A percentile compares a stretch with the other conserved stretches of the same genome.
These are phyloP conservation scores for Pyricularia grisea DNA, from an alignment of 2,329 filamentous ascomycete genomes.

Conservation along the genomic window DNA sequence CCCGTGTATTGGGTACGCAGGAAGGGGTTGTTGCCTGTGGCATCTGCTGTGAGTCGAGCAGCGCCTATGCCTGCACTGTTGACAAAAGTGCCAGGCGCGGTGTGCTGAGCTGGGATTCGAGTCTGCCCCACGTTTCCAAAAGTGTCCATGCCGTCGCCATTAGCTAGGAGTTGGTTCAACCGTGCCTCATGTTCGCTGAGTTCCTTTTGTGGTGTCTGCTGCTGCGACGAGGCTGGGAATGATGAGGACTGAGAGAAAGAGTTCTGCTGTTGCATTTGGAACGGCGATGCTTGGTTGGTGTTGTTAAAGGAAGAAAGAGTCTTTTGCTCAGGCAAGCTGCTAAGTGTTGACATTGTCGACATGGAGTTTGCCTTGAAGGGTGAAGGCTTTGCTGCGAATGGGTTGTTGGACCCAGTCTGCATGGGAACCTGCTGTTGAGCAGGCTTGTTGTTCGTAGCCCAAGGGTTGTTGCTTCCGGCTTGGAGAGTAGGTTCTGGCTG, in stretches of 20 bases:
- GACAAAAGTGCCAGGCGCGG: conserved; percentile 89
- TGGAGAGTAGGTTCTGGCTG: conserved; percentile 53
- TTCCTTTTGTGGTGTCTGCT: conserved; percentile 42
- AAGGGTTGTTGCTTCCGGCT: conserved; percentile 88
- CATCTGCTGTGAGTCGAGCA: conserved; percentile 57
- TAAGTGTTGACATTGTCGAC: conserved; percentile 64
- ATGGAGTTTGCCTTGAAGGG: conserved; percentile 48
- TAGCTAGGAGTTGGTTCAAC: conserved; percentile 78
- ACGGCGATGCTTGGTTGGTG: conserved; percentile 37
- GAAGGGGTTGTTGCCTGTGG: conserved; percentile 85
- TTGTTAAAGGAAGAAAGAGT: conserved; percentile 46
- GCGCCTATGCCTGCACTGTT: conserved; percentile 86
- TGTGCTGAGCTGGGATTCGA: conserved; percentile 93
- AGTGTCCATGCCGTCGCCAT: conserved; percentile 89
- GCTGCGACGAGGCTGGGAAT: conserved; percentile 31
- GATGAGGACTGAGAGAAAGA: not conserved
- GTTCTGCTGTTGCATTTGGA: conserved; percentile 25
- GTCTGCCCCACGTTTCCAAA: conserved; percentile 96
- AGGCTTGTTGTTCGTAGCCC: conserved; percentile 57
- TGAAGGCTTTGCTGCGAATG: conserved; percentile 67
- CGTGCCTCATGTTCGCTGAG: conserved; percentile 58
- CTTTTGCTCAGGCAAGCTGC: conserved; percentile 75
- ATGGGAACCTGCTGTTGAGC: conserved; percentile 65
- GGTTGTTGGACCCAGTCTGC: conserved; percentile 94
- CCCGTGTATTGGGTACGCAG: conserved; percentile 76